These are phyloP conservation scores for Skeletonema costatum DNA, from an alignment of 108 stramenopile species.

Conservation along the genomic window DNA sequence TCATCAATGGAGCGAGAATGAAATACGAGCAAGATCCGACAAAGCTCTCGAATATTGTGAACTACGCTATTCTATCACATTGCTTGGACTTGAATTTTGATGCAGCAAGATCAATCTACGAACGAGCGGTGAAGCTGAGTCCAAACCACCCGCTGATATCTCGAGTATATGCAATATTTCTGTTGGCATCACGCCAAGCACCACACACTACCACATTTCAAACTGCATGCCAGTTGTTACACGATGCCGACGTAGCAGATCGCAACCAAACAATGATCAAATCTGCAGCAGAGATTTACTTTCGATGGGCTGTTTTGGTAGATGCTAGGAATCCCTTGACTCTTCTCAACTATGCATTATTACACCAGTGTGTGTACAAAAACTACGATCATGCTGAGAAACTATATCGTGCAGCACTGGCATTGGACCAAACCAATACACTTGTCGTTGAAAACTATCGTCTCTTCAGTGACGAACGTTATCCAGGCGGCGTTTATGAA, in stretches of 20 bases:
- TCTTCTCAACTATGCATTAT: slow-evolving; percentile 57
- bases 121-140: slow-evolving; percentile 47
- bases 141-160: slow-evolving; percentile 60
- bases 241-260: slow-evolving; percentile 50
- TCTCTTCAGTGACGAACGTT: slow-evolving; percentile 42
- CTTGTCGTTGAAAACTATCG: slow-evolving; percentile 52
- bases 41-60: slow-evolving; percentile 61
- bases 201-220: slow-evolving; percentile 40
- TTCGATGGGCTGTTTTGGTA: slow-evolving; percentile 56
- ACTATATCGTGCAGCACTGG: slow-evolving; percentile 56
- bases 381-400: slow-evolving; percentile 58
- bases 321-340: slow-evolving; percentile 53
- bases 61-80: slow-evolving; percentile 54
- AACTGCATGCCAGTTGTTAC: slow-evolving; percentile 43
- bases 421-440: slow-evolving; percentile 45
- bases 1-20: slow-evolving; percentile 42
- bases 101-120: slow-evolving; percentile 49
- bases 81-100: slow-evolving; percentile 48
- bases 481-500: slow-evolving; percentile 54
- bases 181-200: slow-evolving; percentile 46
- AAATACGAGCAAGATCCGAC: slow-evolving; percentile 55
- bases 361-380: slow-evolving; percentile 57
- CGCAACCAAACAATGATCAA: slow-evolving; percentile 42
- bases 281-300: slow-evolving; percentile 50
- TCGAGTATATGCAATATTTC: slow-evolving; percentile 54